Percentiles rank a stretch among this genome's conserved stretches.
phyloP scores from a whole-genome alignment of 129 eudicot species.

The Lactuca saligna region DNA sequence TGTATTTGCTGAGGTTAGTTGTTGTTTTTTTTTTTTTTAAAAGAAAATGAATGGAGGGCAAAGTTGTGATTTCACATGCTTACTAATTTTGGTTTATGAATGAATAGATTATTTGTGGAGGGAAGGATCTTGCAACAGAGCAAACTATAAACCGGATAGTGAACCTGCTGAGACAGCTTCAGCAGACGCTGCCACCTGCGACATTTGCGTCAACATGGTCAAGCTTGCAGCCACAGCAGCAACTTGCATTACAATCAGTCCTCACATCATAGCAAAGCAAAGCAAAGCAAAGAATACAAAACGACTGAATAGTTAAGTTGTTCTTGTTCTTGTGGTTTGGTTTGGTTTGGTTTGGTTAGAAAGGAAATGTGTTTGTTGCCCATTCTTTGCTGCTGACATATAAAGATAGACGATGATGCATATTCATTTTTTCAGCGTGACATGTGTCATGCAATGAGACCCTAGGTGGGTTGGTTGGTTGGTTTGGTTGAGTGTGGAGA shows the following conservation, averaged over 20 bases:
- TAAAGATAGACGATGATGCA: conserved; percentile 4
- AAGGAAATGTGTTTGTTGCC: conserved; percentile 18
- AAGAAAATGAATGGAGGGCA: no score
- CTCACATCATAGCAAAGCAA: conserved; percentile 45
- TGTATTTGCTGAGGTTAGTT: conserved; percentile 95
- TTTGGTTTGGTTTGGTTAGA: conserved; percentile 20
- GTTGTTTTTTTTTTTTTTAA: not conserved
- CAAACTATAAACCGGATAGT: conserved; percentile 85
- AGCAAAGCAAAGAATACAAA: not conserved
- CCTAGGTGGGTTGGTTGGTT: conserved; percentile 32
- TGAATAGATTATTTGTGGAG: conserved; percentile 77
- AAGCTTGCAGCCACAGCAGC: conserved; percentile 96
- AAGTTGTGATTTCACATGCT: no score
- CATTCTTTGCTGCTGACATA: conserved; percentile 42
- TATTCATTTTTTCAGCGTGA: conserved; percentile 45
- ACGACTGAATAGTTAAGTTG: not conserved
- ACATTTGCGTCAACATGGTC: conserved; percentile 81
- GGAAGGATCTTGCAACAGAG: conserved; percentile 92
- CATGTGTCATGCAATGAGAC: conserved; percentile 27
- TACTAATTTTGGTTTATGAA: not conserved
- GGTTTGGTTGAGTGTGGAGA: conserved; percentile 52
- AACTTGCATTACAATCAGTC: conserved; percentile 79
- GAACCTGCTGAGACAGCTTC: conserved; percentile 83
- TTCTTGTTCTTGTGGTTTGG: conserved; percentile 1
- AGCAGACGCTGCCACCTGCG: conserved; percentile 84